Evolutionary conservation across 1,284 basidiomycete species (phyloP), one percentile per base, ranked within the genome.

Genomic region (Trametes versicolor): DNA sequence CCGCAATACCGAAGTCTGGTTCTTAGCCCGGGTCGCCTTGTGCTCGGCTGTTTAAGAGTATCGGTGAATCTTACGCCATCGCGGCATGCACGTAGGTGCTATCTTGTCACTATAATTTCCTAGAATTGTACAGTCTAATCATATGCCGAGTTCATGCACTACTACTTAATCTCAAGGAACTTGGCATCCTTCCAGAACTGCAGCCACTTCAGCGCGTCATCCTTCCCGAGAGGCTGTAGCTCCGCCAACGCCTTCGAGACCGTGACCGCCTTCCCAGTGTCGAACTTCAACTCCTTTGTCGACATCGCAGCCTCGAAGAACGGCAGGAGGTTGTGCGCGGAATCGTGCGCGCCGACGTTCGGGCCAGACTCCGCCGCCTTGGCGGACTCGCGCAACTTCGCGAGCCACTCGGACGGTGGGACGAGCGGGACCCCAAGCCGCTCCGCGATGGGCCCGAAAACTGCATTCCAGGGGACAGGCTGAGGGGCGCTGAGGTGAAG

Each of bases 321-420:
- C 15, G 41, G 55, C 29, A 67, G 41, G 6, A 70, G 60, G 60
- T 61, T 67, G 59, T 70, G 63, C 52, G 68, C 68, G 23, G 68
- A 43, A 34, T 70, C 65, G 61, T 70, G 65, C 29, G 48, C 34
- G 34, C 49, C 58, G 25, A 65, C 63, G 29, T 52, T 50, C n/a
- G 60, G 62, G 2, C 58, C 41, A 29, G 48, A n/a, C 37, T 47
- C 51, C 43, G 68, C 65, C 4, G 41, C 57, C 32, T 51, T 52
- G 36, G 68, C 68, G 3, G 61, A 51, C 52, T 51, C 29, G 51
- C 62, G 58, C 9, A 70, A 59, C 15, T 59, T 61, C 29, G 63
- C 63, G 7, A 75, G 25, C 75, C 75, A 77, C 34, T 76, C 72
- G 0, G 19, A n/a, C 41, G 68, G 74, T 2, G 71, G 64, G 2